Percentiles rank a stretch among this genome's conserved stretches.
Conservation (phyloP, 306 rosid species). For the Fragaria iinumae region DNA sequence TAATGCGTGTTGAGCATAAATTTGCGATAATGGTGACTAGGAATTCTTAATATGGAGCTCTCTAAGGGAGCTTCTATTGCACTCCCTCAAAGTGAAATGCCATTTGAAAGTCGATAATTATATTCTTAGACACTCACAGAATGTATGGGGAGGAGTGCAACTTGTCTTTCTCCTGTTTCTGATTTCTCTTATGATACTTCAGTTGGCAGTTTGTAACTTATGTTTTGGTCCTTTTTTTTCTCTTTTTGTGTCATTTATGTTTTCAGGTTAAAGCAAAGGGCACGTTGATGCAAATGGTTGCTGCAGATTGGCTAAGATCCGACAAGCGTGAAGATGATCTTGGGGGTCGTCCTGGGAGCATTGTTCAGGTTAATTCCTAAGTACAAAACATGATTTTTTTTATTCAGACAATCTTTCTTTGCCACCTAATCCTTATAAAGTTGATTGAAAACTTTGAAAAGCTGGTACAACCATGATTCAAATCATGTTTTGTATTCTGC, state of each 20-base stretch:
- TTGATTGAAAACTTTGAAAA: not conserved
- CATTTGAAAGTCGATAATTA: not conserved
- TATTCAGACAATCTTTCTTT: not conserved
- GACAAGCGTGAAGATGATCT: conserved; percentile 69
- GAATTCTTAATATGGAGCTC: not conserved
- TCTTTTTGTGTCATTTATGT: not conserved
- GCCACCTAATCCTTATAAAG: not conserved
- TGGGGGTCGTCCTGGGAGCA: conserved; percentile 61
- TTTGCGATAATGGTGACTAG: not conserved
- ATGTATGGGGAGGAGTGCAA: not conserved
- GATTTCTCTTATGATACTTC: not conserved
- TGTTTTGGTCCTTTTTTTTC: not conserved
- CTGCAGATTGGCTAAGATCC: conserved; percentile 82
- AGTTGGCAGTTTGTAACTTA: not conserved
- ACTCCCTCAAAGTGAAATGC: not conserved
- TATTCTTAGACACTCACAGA: not conserved
- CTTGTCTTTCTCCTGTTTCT: not conserved
- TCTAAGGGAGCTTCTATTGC: not conserved
- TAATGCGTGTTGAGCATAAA: not conserved
- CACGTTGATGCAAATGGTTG: conserved; percentile 75
- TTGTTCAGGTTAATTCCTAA: conserved; percentile 54
- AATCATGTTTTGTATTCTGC: conserved; percentile 24
- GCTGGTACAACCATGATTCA: not conserved
- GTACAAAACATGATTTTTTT: not conserved
- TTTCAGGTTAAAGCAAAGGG: conserved; percentile 69